Percentiles rank a stretch among this genome's conserved stretches.
Conservation (phyloP, 1,284 basidiomycete species). For the Anthracocystis walkeri region DNA sequence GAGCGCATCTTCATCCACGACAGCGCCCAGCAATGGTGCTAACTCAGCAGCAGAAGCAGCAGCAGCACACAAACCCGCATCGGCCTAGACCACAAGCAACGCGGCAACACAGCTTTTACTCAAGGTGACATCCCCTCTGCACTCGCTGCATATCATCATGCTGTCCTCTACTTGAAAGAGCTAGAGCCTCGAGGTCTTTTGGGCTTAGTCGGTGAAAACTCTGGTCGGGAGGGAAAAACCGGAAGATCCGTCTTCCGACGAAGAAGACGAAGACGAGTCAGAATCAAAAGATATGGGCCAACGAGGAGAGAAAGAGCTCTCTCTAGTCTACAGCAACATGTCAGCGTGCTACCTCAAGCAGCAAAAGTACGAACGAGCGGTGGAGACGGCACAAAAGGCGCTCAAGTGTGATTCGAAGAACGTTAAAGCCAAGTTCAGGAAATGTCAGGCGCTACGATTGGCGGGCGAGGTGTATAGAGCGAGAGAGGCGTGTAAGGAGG, state of each 20-base stretch:
- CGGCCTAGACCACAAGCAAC: constrained; percentile 22
- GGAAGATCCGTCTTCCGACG: constrained; percentile 20
- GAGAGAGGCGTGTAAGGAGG: background rate
- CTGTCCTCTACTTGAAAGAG: constrained; percentile 24
- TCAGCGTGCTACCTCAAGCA: constrained; percentile 40
- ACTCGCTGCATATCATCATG: constrained; percentile 26
- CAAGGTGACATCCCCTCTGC: constrained; percentile 21
- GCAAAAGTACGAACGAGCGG: constrained; percentile 11
- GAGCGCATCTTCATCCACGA: background rate
- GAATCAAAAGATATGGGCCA: background rate
- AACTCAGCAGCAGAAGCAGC: background rate
- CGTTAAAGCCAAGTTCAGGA: constrained; percentile 36
- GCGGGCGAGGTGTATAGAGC: constrained; percentile 24
- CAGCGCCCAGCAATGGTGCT: background rate
- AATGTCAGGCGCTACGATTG: constrained; percentile 21
- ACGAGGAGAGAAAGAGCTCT: constrained; percentile 18
- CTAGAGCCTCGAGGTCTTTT: constrained; percentile 22
- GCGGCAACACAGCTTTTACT: constrained; percentile 24
- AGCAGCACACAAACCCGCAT: constrained; percentile 17
- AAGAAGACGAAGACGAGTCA: background rate
- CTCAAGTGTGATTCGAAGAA: constrained; percentile 25
- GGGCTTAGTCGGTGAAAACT: constrained; percentile 28
- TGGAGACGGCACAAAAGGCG: constrained; percentile 22
- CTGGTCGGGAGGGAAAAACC: constrained; percentile 12
- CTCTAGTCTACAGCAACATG: constrained; percentile 35